phyloP scores from a whole-genome alignment of 2,329 filamentous ascomycete species.

The Truncatella angustata region DNA sequence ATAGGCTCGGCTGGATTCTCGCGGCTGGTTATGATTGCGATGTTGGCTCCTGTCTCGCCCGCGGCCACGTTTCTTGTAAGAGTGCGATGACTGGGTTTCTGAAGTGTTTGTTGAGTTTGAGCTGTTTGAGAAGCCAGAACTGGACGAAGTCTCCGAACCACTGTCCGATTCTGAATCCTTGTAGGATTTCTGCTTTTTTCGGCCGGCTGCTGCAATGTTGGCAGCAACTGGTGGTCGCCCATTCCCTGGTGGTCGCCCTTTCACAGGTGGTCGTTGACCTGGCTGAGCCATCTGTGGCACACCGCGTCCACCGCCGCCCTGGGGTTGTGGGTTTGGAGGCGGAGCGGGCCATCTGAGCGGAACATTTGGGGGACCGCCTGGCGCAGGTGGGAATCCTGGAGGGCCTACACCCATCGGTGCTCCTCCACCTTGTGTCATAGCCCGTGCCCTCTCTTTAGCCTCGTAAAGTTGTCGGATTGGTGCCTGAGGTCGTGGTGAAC shows the following conservation, averaged over 20 bases:
- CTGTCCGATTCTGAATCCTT: neutral
- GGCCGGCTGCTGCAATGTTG: neutral
- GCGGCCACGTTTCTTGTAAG: neutral
- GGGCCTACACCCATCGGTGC: neutral
- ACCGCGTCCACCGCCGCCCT: too few relatives aligned
- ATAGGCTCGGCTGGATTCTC: neutral
- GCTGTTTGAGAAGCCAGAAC: neutral
- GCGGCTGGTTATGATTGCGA: neutral
- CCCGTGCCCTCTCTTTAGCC: slow-evolving; percentile 11
- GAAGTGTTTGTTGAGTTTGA: neutral
- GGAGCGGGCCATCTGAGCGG: too few relatives aligned
- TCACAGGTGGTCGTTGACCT: too few relatives aligned
- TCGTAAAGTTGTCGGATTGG: slow-evolving; percentile 24
- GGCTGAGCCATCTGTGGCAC: too few relatives aligned
- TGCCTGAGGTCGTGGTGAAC: slow-evolving; percentile 32
- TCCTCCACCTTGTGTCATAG: neutral
- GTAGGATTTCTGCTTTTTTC: neutral
- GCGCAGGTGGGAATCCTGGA: neutral
- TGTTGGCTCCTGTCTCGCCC: neutral
- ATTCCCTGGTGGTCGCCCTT: neutral
- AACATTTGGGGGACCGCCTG: neutral
- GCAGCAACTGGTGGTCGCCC: neutral
- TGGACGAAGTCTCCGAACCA: neutral
- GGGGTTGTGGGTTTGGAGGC: too few relatives aligned
- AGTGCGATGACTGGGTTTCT: neutral